A percentile compares a stretch with the other conserved stretches of the same genome.
These are phyloP conservation scores for Prillingera fragicola DNA, from an alignment of 1,284 basidiomycete species.

Conservation along the genomic window DNA sequence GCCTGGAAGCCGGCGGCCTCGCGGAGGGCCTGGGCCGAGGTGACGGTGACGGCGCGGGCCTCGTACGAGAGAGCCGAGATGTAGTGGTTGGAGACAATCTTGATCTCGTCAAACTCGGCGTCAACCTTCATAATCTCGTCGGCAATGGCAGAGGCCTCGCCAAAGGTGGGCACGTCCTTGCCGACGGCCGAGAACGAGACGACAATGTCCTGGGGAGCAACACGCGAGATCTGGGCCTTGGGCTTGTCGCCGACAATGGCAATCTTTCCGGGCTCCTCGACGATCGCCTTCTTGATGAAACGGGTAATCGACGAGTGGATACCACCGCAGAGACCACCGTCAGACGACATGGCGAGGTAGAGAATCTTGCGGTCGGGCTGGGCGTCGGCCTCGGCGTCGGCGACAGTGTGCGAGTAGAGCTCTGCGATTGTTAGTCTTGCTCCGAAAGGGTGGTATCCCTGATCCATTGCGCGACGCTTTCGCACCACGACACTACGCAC, in stretches of 20 bases:
- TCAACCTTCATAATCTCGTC: slow-evolving; percentile 85
- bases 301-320: slow-evolving; percentile 97
- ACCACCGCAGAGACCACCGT: slow-evolving; percentile 99
- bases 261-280: slow-evolving; percentile 60
- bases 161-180: slow-evolving; percentile 93
- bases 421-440: slow-evolving; percentile 53
- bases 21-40: slow-evolving; percentile 71
- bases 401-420: slow-evolving; percentile 65
- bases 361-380: slow-evolving; percentile 66
- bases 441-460: not conserved
- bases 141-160: slow-evolving; percentile 88
- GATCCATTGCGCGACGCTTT: not conserved
- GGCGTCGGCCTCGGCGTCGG: slow-evolving; percentile 39
- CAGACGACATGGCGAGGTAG: slow-evolving; percentile 89
- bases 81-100: slow-evolving; percentile 93
- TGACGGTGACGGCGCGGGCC: slow-evolving; percentile 66
- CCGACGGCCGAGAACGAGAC: slow-evolving; percentile 97
- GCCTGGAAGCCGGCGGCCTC: slow-evolving; percentile 78
- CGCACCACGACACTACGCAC: slow-evolving; percentile 52
- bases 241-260: slow-evolving; percentile 96
- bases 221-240: slow-evolving; percentile 81
- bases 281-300: slow-evolving; percentile 64
- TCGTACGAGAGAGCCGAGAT: slow-evolving; percentile 92
- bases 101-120: slow-evolving; percentile 78
- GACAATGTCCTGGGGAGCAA: slow-evolving; percentile 60